Evolutionary conservation across 306 rosid species (phyloP).

Genomic region (Rosa rugosa): DNA sequence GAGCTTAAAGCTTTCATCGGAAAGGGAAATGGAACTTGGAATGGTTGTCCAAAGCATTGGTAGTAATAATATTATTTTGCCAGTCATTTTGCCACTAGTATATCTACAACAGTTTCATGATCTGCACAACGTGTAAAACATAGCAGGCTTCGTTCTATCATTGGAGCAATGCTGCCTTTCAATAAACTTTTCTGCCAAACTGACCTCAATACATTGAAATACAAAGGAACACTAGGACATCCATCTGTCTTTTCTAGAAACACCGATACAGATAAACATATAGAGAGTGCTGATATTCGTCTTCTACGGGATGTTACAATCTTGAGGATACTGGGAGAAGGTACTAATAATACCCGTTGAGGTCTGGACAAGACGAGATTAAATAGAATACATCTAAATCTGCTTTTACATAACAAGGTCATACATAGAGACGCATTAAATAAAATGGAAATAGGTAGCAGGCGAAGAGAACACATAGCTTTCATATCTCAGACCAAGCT

Average conservation of each 20-base stretch:
- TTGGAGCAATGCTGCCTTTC: neutral
- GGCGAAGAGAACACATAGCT: constrained; percentile 36
- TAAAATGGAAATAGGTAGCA: constrained; percentile 27
- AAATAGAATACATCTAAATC: constrained; percentile 55
- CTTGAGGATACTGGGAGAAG: constrained; percentile 37
- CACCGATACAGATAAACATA: constrained; percentile 41
- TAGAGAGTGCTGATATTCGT: constrained; percentile 44
- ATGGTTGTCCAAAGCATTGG: neutral
- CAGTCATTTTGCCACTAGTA: neutral
- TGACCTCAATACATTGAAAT: constrained; percentile 18
- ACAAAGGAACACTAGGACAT: constrained; percentile 19
- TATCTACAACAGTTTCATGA: neutral
- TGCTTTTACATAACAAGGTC: constrained; percentile 50
- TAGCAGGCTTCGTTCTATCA: neutral
- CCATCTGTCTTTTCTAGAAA: constrained; percentile 24
- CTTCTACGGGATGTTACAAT: constrained; percentile 54
- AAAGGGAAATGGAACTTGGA: neutral
- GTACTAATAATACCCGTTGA: constrained; percentile 48
- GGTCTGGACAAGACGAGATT: constrained; percentile 40
- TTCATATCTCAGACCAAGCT: constrained; percentile 39
- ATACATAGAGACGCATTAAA: constrained; percentile 31
- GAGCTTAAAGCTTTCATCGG: neutral
- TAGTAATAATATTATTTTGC: neutral
- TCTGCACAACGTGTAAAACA: neutral
- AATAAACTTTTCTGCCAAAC: constrained; percentile 12